Conservation (phyloP, 208 protist genomes). For the Phytomonas sp. region DNA sequence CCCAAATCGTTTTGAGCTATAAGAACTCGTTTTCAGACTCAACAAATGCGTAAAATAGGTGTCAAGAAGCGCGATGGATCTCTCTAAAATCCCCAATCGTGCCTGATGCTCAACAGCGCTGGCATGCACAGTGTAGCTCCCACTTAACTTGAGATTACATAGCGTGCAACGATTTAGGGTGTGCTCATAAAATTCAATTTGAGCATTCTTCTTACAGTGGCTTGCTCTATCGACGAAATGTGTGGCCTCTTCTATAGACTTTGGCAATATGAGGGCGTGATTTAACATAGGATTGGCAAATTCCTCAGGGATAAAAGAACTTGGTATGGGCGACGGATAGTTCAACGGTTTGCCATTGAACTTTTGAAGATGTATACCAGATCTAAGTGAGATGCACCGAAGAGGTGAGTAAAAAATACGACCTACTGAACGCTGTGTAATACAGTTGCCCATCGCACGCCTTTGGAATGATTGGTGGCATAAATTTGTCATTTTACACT, state of each 20-base stretch:
- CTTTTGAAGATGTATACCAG: neutral
- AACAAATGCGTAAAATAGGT: neutral
- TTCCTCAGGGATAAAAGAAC: neutral
- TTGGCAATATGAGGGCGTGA: neutral
- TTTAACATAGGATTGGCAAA: neutral
- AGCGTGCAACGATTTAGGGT: constrained; percentile 23
- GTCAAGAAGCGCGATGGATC: constrained; percentile 14
- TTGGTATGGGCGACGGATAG: neutral
- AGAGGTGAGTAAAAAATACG: neutral
- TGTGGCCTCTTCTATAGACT: neutral
- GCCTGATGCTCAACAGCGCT: constrained; percentile 34
- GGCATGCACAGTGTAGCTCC: constrained; percentile 30
- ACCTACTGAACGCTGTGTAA: neutral
- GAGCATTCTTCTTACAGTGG: constrained; percentile 1
- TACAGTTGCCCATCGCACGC: neutral
- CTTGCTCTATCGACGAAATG: neutral
- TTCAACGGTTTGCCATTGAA: neutral
- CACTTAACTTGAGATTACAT: constrained; percentile 24
- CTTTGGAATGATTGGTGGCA: neutral
- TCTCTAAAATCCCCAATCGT: constrained; percentile 47
- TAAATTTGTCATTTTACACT: neutral
- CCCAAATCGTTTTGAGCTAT: neutral
- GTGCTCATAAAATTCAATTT: constrained; percentile 24
- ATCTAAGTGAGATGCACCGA: neutral
- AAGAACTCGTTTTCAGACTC: neutral